phyloP scores from a whole-genome alignment of 1,284 basidiomycete genomes.

The Blastosporella zonata region DNA sequence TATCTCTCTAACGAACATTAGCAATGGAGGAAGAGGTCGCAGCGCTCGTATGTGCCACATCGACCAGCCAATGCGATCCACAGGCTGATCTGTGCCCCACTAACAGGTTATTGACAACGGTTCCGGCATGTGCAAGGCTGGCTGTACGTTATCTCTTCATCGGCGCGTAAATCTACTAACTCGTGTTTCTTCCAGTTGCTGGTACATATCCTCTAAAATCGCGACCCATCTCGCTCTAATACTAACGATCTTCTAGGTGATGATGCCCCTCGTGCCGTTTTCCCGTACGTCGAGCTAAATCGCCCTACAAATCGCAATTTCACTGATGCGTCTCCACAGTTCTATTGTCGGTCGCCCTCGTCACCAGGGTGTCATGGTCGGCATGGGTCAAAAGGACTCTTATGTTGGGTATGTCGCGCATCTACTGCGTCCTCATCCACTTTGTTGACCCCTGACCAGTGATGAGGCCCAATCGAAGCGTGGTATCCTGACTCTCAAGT shows the following conservation, averaged over 20 bases:
- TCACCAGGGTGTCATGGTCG: slow-evolving; percentile 92
- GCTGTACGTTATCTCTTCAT: slow-evolving; percentile 53
- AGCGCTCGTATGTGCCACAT: slow-evolving; percentile 37
- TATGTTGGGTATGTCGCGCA: slow-evolving; percentile 68
- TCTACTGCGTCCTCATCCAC: slow-evolving; percentile 3
- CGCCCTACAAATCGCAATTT: slow-evolving; percentile 4
- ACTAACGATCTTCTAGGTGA: slow-evolving; percentile 44
- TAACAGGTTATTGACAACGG: slow-evolving; percentile 79
- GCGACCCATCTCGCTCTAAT: slow-evolving; percentile 1
- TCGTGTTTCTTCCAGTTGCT: slow-evolving; percentile 38
- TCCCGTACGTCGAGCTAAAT: slow-evolving; percentile 50
- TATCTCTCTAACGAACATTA: slow-evolving; percentile 27
- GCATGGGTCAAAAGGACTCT: slow-evolving; percentile 86
- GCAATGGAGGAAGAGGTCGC: slow-evolving; percentile 48
- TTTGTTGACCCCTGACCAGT: slow-evolving; percentile 33
- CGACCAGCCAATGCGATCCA: neutral
- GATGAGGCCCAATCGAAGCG: slow-evolving; percentile 96
- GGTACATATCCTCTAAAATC: slow-evolving; percentile 31
- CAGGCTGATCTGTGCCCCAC: slow-evolving; percentile 4
- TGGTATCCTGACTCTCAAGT: slow-evolving; percentile 91
- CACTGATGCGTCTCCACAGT: slow-evolving; percentile 32
- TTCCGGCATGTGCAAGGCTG: slow-evolving; percentile 93
- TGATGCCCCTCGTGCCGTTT: slow-evolving; percentile 69
- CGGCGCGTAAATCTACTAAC: slow-evolving; percentile 15
- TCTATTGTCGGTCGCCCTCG: slow-evolving; percentile 91